Evolutionary conservation across 768 basidiomycete species (phyloP), one percentile per base, ranked within the genome.

Genomic region (Panellus pusillus): DNA sequence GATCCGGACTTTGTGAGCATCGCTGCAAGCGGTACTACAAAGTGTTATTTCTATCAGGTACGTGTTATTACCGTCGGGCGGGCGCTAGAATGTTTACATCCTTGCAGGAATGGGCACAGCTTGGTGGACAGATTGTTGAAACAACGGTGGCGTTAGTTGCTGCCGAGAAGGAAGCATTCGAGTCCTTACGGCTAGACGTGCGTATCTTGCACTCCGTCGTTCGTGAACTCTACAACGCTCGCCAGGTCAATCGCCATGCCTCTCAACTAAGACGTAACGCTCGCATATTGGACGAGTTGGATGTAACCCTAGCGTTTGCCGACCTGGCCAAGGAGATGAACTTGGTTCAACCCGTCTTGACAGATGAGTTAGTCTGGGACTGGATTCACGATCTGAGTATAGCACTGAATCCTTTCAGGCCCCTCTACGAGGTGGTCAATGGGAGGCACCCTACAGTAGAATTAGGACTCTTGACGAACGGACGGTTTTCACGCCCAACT

Each of bases 371-470:
- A 60, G 84, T 65, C 38, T 20, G 19, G 29, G 15, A 27, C 6
- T 19, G 41, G 28, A 12, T 24, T 24, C 24, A 36, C 37, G 29
- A 45, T 35, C 44, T 38, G 24, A 38, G 19, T 3, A 7, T n/a
- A 41, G 12, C 31, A 45, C 29, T 44, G 43, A 32, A 31, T 5
- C 37, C 51, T 56, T 54, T 37, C 41, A 86, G 84, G 17, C 70
- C 74, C 48, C 75, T 78, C 0, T 89, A 89, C 62, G 68, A 84
- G 11, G 85, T 97, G 28, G 71, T 73, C 9, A 84, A 91, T 61
- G 95, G 93, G 15, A 84, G 95, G 20, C 95, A 98, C 73, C 93
- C 94, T 0, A 87, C 92, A 1, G 95, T 98, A 11, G 96, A 98
- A 72, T 77, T 92, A 6, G 92, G 93, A 13, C 78, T 98, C 6